Percentiles rank a stretch among this genome's conserved stretches.
These are phyloP conservation scores for Dactylellina cionopaga DNA, from an alignment of 2,329 filamentous ascomycete genomes.

Conservation along the genomic window DNA sequence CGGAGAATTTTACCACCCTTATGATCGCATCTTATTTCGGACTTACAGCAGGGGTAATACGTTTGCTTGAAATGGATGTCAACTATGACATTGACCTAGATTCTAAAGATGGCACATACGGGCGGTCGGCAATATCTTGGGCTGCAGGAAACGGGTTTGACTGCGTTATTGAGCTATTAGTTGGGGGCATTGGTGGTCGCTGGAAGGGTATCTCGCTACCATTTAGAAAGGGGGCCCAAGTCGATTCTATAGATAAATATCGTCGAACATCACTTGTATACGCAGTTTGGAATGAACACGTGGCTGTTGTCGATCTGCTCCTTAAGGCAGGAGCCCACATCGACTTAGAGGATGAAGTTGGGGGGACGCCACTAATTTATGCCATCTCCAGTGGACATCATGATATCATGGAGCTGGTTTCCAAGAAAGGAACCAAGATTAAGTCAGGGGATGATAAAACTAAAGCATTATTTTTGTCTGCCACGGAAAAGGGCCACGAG, in stretches of 20 bases:
- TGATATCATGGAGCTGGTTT: neutral
- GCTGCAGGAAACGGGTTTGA: constrained; percentile 22
- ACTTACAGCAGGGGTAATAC: neutral
- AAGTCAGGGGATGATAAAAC: neutral
- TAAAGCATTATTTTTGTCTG: neutral
- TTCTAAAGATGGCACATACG: neutral
- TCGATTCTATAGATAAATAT: constrained; percentile 3
- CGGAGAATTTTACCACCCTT: neutral
- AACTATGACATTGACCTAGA: neutral
- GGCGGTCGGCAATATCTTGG: constrained; percentile 13
- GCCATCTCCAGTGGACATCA: neutral
- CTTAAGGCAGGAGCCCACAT: neutral
- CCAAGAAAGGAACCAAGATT: neutral
- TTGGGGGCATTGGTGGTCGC: neutral
- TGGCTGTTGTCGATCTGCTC: too few relatives aligned
- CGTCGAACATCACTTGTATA: constrained; percentile 4
- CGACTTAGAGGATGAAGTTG: neutral
- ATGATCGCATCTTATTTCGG: constrained; percentile 12
- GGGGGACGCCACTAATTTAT: constrained; percentile 7
- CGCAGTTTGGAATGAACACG: neutral
- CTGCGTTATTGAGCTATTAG: neutral
- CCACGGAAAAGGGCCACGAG: neutral
- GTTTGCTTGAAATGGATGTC: neutral
- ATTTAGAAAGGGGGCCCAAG: neutral
- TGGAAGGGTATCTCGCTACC: neutral